These are phyloP conservation scores for Fusarium sp. DNA, from an alignment of 2,329 filamentous ascomycete genomes.

Conservation along the genomic window DNA sequence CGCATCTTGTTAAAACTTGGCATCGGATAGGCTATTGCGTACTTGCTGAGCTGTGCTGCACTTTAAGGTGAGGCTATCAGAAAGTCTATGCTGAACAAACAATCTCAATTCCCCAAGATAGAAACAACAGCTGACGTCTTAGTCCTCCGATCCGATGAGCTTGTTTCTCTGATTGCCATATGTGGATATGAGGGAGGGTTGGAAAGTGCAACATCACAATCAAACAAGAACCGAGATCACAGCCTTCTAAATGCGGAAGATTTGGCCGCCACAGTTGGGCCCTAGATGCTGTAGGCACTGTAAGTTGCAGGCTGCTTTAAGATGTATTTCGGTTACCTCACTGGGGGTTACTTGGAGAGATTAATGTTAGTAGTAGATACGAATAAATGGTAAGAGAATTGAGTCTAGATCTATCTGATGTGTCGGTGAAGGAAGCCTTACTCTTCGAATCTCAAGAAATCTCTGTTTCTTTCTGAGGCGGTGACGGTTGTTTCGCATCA, in stretches of 20 bases:
- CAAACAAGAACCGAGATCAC: slow-evolving; percentile 34
- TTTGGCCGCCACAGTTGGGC: not conserved
- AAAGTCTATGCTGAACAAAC: slow-evolving; percentile 17
- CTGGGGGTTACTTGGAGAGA: slow-evolving; percentile 7
- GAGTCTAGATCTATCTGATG: not conserved
- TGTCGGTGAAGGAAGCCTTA: slow-evolving; percentile 15
- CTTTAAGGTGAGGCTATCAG: slow-evolving; percentile 6
- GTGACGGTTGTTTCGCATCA: slow-evolving; percentile 12
- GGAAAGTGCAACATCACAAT: slow-evolving; percentile 26
- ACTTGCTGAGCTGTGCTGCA: not conserved
- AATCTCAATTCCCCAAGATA: slow-evolving; percentile 19
- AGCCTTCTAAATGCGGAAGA: slow-evolving; percentile 31
- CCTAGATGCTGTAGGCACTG: not conserved
- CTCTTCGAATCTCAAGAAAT: not conserved
- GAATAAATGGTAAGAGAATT: not conserved
- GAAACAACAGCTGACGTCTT: slow-evolving; percentile 18
- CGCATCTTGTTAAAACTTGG: slow-evolving; percentile 31
- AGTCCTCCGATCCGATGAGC: slow-evolving; percentile 19
- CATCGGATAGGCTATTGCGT: slow-evolving; percentile 24
- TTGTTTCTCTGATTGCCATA: slow-evolving; percentile 13
- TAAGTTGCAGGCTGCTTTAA: slow-evolving; percentile 6
- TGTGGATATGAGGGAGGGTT: slow-evolving; percentile 23
- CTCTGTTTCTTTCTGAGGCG: slow-evolving; percentile 12
- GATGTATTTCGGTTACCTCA: slow-evolving; percentile 27
- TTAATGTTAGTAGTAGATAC: slow-evolving; percentile 8